Evolutionary conservation across 1,139 yeast species (phyloP), one percentile per base, ranked within the genome.

Genomic region (Yarrowia galli): DNA sequence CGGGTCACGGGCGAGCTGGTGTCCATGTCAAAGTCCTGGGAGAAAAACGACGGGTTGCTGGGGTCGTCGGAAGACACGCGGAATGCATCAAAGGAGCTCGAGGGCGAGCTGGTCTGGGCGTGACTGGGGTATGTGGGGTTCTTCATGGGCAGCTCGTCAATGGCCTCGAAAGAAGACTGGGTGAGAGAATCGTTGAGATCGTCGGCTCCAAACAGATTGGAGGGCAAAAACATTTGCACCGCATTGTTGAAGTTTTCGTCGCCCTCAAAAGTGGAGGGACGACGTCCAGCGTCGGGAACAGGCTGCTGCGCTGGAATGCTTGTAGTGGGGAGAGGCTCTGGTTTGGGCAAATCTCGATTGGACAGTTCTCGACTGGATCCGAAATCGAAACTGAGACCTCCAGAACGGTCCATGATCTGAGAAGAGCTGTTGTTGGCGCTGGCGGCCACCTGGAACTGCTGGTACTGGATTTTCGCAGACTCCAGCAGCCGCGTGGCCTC

Each of bases 191-290:
- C 75, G 13, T 72, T 69, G 49, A 74, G 42, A 51, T 75, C 78
- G 58, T 76, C 78, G 12, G 75, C 70, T 3, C 74, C 76, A 67
- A 76, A 74, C 51, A 76, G 63, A 54, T 76, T 75, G n/a, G 78
- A 74, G 16, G 78, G 78, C 42, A 76, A 69, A 10, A 76, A 71
- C 72, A 72, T 70, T 63, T 76, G 74, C 3, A 75, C 76, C 1
- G 76, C 72, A 12, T 77, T 77, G 64, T 75, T 74, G 68, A 71
- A 67, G 32, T 72, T 71, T 3, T 58, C 67, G 12, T 71, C 72
- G n/a, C 67, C 69, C 2, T 72, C 73, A 13, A 53, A 54, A 7
- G 68, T n/a, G 1, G 51, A 35, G 32, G 49, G 43, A 10, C 48
- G 51, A 18, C 43, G 35, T n/a, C n/a, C n/a, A 18, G 46, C 53